Base-by-base conservation (phyloP, 2,329 filamentous ascomycete species). In the Pyricularia sp. region DNA sequence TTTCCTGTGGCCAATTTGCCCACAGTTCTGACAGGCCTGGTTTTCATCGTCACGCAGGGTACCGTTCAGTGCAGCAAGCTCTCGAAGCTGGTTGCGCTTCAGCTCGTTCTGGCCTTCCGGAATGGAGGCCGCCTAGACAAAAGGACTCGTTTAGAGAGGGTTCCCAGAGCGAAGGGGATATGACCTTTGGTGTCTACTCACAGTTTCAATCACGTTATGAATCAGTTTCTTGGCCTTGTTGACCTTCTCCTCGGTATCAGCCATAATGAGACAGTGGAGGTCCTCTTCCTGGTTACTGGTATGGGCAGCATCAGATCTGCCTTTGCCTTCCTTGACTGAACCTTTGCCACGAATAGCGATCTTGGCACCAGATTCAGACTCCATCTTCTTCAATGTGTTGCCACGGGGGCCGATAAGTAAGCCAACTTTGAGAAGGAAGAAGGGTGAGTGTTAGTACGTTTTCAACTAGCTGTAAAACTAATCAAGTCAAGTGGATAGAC, bases 261-360 rank as follows among this genome's bases (percentile, higher is more conserved):
- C 94, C 94, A 99, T 99, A 80, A 99, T 97, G 75, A 99, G 82
- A 78, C 94, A 99, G 79, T 99, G 94, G 66, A 99, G 84, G 76
- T 99, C 94, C 80, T 99, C 94, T 82, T 99, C 94, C 84, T 99
- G 94, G 83, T 99, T 99, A 84, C 94, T 97, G 77, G 93, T 92
- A 79, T 99, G 94, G 80, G 94, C 94, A 72, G 94, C 94, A 78
- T 99, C 94, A 81, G 94, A 97, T 71, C 94, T 92, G 71, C 94
- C 94, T 78, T 99, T 99, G 82, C 94, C 94, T 85, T 99, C 94
- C 79, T 99, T 99, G 76, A 99, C 94, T 72, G 94, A 99, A 76
- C 94, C 94, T 80, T 99, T 99, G 82, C 94, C 94, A 79, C 94
- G 93, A 75, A 99, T 99, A 71, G 94, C 94, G 81, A 99, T 99